Percentiles rank a stretch among this genome's conserved stretches.
Conservation (phyloP, 1,284 basidiomycete genomes). For the Pseudozyma pruni region DNA sequence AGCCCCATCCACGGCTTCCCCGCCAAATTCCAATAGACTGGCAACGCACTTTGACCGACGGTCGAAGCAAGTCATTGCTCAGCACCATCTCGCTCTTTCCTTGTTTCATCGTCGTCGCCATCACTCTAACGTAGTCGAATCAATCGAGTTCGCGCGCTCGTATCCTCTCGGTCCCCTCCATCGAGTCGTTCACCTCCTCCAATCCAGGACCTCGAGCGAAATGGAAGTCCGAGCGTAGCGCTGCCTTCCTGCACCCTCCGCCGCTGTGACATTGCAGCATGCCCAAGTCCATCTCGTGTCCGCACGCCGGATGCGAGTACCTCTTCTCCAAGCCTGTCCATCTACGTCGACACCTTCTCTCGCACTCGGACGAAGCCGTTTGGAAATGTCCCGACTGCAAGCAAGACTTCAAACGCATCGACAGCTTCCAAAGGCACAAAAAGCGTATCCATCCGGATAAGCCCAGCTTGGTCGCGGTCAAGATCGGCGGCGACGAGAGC, state of each 20-base stretch:
- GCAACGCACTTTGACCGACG: too few species aligned
- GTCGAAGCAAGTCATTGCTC: too few species aligned
- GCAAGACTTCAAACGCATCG: constrained; percentile 48
- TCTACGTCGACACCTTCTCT: constrained; percentile 40
- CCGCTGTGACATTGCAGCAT: constrained; percentile 3
- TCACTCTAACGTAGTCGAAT: too few species aligned
- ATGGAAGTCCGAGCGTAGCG: too few species aligned
- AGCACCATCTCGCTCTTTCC: too few species aligned
- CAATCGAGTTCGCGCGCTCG: too few species aligned
- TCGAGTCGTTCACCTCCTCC: too few species aligned
- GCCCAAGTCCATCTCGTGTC: constrained; percentile 47
- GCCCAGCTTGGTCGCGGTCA: constrained; percentile 27
- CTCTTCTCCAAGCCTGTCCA: constrained; percentile 48
- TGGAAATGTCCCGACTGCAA: constrained; percentile 45
- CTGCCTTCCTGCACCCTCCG: neutral
- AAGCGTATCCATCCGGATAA: constrained; percentile 43
- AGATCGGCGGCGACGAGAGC: constrained; percentile 13
- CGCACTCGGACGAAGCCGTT: constrained; percentile 36
- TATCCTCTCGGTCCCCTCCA: too few species aligned
- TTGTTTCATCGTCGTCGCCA: too few species aligned
- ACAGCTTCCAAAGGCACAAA: constrained; percentile 51
- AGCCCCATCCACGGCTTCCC: too few species aligned
- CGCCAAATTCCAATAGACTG: too few species aligned
- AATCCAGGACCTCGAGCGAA: too few species aligned
- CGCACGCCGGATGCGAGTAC: constrained; percentile 40